Evolutionary conservation across 1,284 basidiomycete genomes (phyloP).

Genomic region (Cutaneotrichosporon sp.): DNA sequence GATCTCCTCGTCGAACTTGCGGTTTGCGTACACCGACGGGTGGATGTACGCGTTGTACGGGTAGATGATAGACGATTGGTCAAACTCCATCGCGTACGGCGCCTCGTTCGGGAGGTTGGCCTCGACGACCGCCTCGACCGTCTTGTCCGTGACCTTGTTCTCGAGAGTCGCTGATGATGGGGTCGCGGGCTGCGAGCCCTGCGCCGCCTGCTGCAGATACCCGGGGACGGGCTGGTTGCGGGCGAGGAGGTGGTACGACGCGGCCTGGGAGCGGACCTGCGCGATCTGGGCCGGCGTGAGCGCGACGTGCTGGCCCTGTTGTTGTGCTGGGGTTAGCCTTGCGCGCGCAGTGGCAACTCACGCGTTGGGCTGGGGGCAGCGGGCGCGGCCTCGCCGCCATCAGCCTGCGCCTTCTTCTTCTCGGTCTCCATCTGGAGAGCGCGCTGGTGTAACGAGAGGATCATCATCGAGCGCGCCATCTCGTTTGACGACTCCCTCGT

Average conservation of each 20-base stretch:
- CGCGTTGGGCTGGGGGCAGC: conserved; percentile 25
- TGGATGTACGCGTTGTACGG: conserved; percentile 94
- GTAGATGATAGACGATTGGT: conserved; percentile 78
- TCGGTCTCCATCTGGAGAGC: conserved; percentile 37
- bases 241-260: conserved; percentile 81
- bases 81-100: conserved; percentile 67
- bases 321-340: conserved; percentile 15
- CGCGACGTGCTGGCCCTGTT: conserved; percentile 38
- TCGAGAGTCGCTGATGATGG: conserved; percentile 29
- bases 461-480: conserved; percentile 35
- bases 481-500: conserved; percentile 46
- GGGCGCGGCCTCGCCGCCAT: conserved; percentile 8
- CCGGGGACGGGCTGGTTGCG: conserved; percentile 80
- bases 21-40: conserved; percentile 71
- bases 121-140: conserved; percentile 67
- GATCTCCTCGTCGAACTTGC: conserved; percentile 59
- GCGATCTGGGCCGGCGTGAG: conserved; percentile 83
- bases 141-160: conserved; percentile 68
- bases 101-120: conserved; percentile 30
- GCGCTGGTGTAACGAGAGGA: conserved; percentile 42
- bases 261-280: conserved; percentile 82
- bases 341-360: conserved; percentile 10
- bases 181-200: conserved; percentile 39
- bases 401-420: conserved; percentile 21
- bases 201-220: conserved; percentile 73